Conservation (phyloP, 257 asterid genomes). For the Nicotiana sylvestris region DNA sequence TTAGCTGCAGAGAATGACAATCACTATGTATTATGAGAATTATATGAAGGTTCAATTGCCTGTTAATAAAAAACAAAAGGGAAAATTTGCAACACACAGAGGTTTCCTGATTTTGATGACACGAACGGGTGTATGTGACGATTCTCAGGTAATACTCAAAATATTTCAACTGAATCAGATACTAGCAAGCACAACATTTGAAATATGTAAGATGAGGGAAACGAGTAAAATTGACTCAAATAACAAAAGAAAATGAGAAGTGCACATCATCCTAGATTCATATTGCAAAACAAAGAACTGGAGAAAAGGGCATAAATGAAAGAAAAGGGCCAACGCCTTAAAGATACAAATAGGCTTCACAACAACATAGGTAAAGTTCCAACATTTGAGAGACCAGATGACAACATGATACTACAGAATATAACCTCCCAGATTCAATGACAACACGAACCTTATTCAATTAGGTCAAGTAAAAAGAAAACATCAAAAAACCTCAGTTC, state of each 20-base stretch:
- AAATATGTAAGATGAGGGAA: neutral
- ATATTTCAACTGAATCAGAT: neutral
- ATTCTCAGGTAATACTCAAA: neutral
- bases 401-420: neutral
- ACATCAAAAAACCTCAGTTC: slow-evolving; percentile 27
- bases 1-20: neutral
- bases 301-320: neutral
- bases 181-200: slow-evolving; percentile 1
- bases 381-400: neutral
- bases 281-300: neutral
- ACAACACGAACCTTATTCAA: neutral
- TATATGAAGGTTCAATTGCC: neutral
- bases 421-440: neutral
- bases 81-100: neutral
- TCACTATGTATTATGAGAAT: neutral
- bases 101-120: neutral
- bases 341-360: neutral
- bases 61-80: neutral
- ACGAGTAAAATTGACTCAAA: neutral
- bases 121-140: neutral
- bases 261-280: neutral
- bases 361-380: neutral
- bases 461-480: neutral
- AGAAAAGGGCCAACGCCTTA: neutral
- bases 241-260: neutral